Conservation (phyloP, 2,329 filamentous ascomycete genomes). For the Aspergillus fischeri region DNA sequence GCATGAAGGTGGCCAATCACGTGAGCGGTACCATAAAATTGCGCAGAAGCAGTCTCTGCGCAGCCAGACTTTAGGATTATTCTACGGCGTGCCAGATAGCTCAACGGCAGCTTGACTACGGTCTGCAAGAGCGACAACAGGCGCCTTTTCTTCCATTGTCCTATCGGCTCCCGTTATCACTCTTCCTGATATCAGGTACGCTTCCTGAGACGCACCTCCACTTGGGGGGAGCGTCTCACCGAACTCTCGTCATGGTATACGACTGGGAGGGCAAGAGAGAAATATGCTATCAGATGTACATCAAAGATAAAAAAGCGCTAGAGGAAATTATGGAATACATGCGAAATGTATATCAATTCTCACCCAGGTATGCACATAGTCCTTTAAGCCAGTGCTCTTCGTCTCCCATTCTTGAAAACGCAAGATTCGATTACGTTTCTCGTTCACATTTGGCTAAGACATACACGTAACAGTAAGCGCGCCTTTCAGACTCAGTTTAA, state of each 20-base stretch:
- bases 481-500: conserved; percentile 73
- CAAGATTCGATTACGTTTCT: not conserved
- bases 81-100: conserved; percentile 16
- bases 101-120: conserved; percentile 22
- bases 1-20: not conserved
- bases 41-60: conserved; percentile 20
- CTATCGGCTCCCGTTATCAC: not conserved
- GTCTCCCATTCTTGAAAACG: not conserved
- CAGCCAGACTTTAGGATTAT: conserved; percentile 7
- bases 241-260: conserved; percentile 46
- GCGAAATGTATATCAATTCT: conserved; percentile 60
- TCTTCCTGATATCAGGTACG: conserved; percentile 1
- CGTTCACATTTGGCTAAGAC: not conserved
- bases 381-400: conserved; percentile 2
- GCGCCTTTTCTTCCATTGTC: conserved; percentile 24
- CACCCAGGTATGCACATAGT: conserved; percentile 57
- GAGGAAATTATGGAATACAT: conserved; percentile 73
- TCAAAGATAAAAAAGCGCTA: conserved; percentile 67
- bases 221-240: conserved; percentile 19
- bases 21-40: conserved; percentile 8
- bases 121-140: conserved; percentile 34
- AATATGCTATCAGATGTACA: conserved; percentile 68
- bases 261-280: conserved; percentile 65
- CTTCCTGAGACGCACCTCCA: conserved; percentile 24
- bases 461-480: conserved; percentile 53